These are phyloP conservation scores for Picocystis salinarum DNA, from an alignment of 139 green algal species.

Conservation along the genomic window DNA sequence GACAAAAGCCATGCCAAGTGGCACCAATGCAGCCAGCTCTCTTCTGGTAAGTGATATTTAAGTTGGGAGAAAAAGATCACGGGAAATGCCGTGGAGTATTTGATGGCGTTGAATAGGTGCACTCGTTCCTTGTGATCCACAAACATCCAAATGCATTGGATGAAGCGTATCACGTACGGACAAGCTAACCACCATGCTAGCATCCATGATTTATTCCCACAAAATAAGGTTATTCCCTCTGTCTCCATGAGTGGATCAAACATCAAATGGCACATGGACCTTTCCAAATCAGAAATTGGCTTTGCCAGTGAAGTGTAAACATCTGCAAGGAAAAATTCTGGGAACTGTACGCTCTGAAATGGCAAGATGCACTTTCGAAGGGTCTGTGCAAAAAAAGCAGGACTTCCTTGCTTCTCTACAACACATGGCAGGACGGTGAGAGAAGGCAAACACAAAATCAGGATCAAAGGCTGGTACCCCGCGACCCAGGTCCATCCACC, in stretches of 20 bases:
- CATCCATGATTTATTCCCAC: slow-evolving; percentile 10
- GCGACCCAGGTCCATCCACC: too few relatives aligned
- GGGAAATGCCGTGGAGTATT: slow-evolving; percentile 87
- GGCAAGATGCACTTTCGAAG: background rate
- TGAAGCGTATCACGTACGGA: slow-evolving; percentile 65
- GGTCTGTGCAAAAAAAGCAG: slow-evolving; percentile 2
- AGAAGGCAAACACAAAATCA: too few relatives aligned
- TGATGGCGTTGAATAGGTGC: slow-evolving; percentile 70
- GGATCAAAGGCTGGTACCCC: too few relatives aligned
- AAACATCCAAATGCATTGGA: slow-evolving; percentile 75
- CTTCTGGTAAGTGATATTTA: slow-evolving; percentile 45
- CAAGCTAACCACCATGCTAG: slow-evolving; percentile 45
- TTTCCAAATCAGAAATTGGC: slow-evolving; percentile 44
- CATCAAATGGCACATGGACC: slow-evolving; percentile 34
- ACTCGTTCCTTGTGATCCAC: slow-evolving; percentile 1
- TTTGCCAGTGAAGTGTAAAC: slow-evolving; percentile 79
- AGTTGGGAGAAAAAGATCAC: slow-evolving; percentile 61
- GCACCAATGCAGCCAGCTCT: slow-evolving; percentile 19
- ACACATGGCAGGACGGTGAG: too few relatives aligned
- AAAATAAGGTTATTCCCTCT: slow-evolving; percentile 2
- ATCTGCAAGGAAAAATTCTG: slow-evolving; percentile 91
- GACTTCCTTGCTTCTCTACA: too few relatives aligned
- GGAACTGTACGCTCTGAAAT: slow-evolving; percentile 25
- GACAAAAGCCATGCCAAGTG: slow-evolving; percentile 52
- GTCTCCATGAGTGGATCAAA: slow-evolving; percentile 25